A percentile compares a stretch with the other conserved stretches of the same genome.
Evolutionary conservation across 768 basidiomycete genomes (phyloP).

Genomic region (Udeniomyces megalosporus): DNA sequence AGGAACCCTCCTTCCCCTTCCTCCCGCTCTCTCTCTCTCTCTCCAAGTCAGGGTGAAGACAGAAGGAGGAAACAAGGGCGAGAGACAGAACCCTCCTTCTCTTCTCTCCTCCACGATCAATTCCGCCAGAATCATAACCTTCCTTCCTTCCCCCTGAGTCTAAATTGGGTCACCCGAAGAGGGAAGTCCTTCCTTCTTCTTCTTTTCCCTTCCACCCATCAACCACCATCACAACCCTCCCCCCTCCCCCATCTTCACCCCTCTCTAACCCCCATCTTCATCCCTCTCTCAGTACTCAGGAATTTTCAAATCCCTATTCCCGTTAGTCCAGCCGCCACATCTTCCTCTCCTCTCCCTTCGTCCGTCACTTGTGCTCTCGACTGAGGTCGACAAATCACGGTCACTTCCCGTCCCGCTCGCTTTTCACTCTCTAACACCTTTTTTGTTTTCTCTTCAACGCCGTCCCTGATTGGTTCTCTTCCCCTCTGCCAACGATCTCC

Average conservation of each 20-base stretch:
- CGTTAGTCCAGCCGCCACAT: not conserved
- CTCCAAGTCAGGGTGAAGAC: not conserved
- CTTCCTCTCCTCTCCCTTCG: not conserved
- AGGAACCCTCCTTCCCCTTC: no score
- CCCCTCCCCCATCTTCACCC: no score
- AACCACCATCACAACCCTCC: no score
- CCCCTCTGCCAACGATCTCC: not conserved
- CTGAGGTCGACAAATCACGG: no score
- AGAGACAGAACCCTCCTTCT: not conserved
- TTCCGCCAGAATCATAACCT: not conserved
- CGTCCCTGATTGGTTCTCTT: not conserved
- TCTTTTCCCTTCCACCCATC: not conserved
- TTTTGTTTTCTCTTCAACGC: not conserved
- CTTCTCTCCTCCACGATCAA: not conserved
- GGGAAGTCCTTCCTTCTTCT: not conserved
- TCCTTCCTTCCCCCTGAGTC: not conserved
- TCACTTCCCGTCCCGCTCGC: no score
- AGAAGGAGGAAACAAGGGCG: not conserved
- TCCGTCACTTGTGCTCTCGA: no score
- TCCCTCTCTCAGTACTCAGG: no score
- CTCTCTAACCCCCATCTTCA: no score
- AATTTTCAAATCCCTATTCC: no score
- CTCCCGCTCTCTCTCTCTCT: not conserved
- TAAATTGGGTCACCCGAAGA: not conserved
- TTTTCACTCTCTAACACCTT: no score